Conservation (phyloP, 2,329 filamentous ascomycete species). For the Nothopassalora personata region DNA sequence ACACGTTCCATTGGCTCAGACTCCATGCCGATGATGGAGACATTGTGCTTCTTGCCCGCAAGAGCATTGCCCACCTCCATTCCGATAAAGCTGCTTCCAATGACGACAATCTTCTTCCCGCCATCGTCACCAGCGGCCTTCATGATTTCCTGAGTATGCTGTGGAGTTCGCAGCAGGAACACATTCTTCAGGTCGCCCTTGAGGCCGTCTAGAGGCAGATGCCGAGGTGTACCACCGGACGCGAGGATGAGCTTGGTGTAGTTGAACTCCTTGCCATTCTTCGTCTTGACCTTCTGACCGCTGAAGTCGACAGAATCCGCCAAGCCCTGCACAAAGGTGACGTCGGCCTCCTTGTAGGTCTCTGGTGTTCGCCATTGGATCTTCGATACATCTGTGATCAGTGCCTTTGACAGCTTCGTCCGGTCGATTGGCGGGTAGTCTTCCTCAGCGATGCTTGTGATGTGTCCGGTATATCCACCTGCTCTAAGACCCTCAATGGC, state of each 20-base stretch:
- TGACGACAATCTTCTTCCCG: slow-evolving; percentile 84
- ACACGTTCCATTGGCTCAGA: slow-evolving; percentile 77
- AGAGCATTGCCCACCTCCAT: slow-evolving; percentile 90
- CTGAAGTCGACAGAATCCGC: slow-evolving; percentile 74
- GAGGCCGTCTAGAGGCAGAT: slow-evolving; percentile 76
- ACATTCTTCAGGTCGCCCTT: slow-evolving; percentile 76
- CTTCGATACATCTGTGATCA: slow-evolving; percentile 75
- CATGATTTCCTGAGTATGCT: slow-evolving; percentile 72
- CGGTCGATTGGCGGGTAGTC: slow-evolving; percentile 77
- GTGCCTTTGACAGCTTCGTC: slow-evolving; percentile 90
- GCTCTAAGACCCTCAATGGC: slow-evolving; percentile 76
- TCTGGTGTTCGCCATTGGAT: slow-evolving; percentile 68
- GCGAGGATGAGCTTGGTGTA: slow-evolving; percentile 90
- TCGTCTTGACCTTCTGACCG: slow-evolving; percentile 67
- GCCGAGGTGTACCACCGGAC: slow-evolving; percentile 73
- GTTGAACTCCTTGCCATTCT: slow-evolving; percentile 61
- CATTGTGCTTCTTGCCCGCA: slow-evolving; percentile 69
- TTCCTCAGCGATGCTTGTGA: slow-evolving; percentile 81
- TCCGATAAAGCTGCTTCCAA: slow-evolving; percentile 94
- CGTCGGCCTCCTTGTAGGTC: slow-evolving; percentile 64
- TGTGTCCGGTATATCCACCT: slow-evolving; percentile 69
- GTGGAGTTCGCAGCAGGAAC: slow-evolving; percentile 74
- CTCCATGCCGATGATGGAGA: slow-evolving; percentile 87
- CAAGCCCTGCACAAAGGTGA: slow-evolving; percentile 49
- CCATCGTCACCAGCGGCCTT: slow-evolving; percentile 70